Evolutionary conservation across 1,139 yeast species (phyloP).

Genomic region (Kodamaea arcana): DNA sequence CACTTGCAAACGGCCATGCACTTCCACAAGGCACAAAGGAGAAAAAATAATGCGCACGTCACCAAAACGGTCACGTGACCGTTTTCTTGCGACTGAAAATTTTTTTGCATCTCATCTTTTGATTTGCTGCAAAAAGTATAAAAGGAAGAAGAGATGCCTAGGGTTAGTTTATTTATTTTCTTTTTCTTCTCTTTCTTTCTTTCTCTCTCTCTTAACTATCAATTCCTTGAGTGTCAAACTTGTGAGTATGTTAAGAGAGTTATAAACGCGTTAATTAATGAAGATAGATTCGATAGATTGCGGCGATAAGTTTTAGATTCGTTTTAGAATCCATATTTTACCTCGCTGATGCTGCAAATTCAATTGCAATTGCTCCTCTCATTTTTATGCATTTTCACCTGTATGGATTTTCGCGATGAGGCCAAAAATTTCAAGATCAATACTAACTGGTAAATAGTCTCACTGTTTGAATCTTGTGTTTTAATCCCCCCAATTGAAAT

Average conservation of each 20-base stretch:
- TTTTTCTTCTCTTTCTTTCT: constrained; percentile 16
- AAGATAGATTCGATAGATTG: too few species aligned
- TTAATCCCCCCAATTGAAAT: constrained; percentile 15
- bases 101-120: neutral
- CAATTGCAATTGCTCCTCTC: too few species aligned
- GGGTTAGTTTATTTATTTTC: constrained; percentile 3
- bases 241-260: constrained; percentile 12
- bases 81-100: neutral
- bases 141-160: constrained; percentile 7
- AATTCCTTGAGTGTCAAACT: constrained; percentile 16
- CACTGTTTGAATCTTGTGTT: constrained; percentile 7
- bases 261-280: constrained; percentile 1
- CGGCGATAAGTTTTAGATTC: too few species aligned
- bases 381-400: too few species aligned
- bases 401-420: constrained; percentile 1
- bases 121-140: constrained; percentile 6
- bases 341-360: too few species aligned
- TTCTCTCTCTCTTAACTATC: constrained; percentile 25
- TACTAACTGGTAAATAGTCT: neutral
- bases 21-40: too few species aligned
- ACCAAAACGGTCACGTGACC: too few species aligned
- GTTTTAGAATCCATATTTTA: too few species aligned
- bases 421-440: neutral
- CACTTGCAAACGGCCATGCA: too few species aligned
- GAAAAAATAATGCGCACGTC: too few species aligned